Evolutionary conservation across 331 rosid genomes (phyloP), one percentile per base, ranked within the genome.

Genomic region (Rosa hybrid): DNA sequence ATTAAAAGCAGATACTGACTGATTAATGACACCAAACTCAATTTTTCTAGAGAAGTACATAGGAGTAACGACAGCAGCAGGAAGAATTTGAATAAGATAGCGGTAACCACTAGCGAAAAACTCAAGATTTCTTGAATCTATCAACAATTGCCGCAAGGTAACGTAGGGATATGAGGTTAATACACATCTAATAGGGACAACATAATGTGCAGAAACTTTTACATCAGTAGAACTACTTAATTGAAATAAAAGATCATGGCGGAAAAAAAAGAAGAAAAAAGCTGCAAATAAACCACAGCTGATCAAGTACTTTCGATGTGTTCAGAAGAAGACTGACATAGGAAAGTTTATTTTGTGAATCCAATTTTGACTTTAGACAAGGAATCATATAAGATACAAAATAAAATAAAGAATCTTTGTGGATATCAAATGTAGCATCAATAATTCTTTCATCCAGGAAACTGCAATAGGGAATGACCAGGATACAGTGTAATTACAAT

Each of bases 31-130:
- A 80, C 99, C 99, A 85, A 95, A 89, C 88, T 95, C 98, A 68
- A 95, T 93, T 87, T 95, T 89, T 57, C 98, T 97, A 0, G 99
- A 76, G 78, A 96, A 96, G 84, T 76, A 96, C 98, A 96, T 89
- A 14, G 99, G 99, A 16, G 99, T 98, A 86, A 93, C 98, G 76
- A 96, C 90, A 63, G 99, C 98, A 46, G 90, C 98, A n/a, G 99
- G 98, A 84, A 96, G 99, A 88, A 96, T 86, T 81, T 93, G 99
- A 89, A 96, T 93, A 74, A 83, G 84, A 80, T 91, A 87, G 78
- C 98, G 98, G 83, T 96, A 96, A 71, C 99, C 98, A 80, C 7
- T 89, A 86, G 98, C 93, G 89, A 93, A 93, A 83, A 93, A 93
- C 11, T 93, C 97, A 4, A 91, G 91, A 81, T 96, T 96, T 87